phyloP scores from a whole-genome alignment of 805 yeast genomes.

The Wickerhamiella cacticola region DNA sequence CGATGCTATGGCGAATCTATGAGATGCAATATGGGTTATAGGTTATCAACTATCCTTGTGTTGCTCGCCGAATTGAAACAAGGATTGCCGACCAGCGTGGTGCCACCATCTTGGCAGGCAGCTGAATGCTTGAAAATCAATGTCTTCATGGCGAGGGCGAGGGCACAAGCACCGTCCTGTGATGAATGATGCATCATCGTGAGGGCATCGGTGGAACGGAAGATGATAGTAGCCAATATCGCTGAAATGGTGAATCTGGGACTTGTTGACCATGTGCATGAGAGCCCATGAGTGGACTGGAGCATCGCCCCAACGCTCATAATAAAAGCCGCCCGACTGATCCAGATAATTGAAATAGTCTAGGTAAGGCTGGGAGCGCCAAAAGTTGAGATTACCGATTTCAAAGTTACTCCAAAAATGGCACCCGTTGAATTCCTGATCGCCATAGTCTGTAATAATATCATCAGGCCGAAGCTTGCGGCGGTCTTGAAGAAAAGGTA shows the following conservation, averaged over 20 bases:
- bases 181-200: conserved; percentile 27
- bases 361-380: conserved; percentile 56
- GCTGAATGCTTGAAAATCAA: conserved; percentile 28
- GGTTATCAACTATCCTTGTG: background rate
- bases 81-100: conserved; percentile 26
- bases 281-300: conserved; percentile 74
- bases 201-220: conserved; percentile 42
- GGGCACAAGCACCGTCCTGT: conserved; percentile 31
- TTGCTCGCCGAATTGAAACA: conserved; percentile 22
- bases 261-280: conserved; percentile 43
- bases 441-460: conserved; percentile 35
- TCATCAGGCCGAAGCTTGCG: conserved; percentile 33
- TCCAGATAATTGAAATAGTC: conserved; percentile 60
- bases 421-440: conserved; percentile 58
- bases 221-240: conserved; percentile 71
- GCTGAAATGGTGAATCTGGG: conserved; percentile 62
- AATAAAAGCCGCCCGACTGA: conserved; percentile 67
- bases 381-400: conserved; percentile 61
- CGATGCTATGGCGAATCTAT: no score
- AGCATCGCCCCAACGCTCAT: conserved; percentile 95
- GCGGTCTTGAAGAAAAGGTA: conserved; percentile 45
- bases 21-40: no score
- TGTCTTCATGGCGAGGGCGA: conserved; percentile 24
- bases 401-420: conserved; percentile 87
- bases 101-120: conserved; percentile 32